Conservation (phyloP, 176 grass and related monocot genomes). For the Rhynchospora breviuscula region DNA sequence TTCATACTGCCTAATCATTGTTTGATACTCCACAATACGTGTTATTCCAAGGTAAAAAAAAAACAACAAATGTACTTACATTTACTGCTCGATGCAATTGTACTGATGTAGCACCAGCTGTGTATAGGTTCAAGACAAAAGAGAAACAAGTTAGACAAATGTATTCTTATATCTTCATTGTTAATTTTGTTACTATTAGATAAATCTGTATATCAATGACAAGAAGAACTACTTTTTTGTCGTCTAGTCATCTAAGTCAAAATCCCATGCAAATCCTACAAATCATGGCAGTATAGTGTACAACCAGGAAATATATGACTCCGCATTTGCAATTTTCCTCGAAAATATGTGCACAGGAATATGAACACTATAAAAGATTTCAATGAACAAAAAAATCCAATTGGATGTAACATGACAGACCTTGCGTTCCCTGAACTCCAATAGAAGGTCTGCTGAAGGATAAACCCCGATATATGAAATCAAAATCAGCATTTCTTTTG, state of each 20-base stretch:
- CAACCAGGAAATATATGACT: neutral
- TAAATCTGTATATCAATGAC: neutral
- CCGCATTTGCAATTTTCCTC: neutral
- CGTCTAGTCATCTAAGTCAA: neutral
- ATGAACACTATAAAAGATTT: neutral
- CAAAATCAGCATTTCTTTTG: slow-evolving; percentile 87
- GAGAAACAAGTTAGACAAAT: slow-evolving; percentile 30
- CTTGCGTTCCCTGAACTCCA: slow-evolving; percentile 65
- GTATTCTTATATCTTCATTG: neutral
- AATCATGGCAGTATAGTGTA: neutral
- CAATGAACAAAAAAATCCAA: neutral
- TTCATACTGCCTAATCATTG: neutral
- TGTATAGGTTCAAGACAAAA: slow-evolving; percentile 12
- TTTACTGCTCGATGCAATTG: slow-evolving; percentile 87
- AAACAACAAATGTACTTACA: slow-evolving; percentile 43
- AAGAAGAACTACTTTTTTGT: neutral
- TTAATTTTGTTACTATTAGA: neutral
- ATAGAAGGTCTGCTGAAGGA: slow-evolving; percentile 80
- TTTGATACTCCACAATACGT: slow-evolving; percentile 13
- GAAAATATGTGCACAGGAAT: neutral
- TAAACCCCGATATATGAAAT: slow-evolving; percentile 85
- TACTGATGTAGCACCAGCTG: slow-evolving; percentile 93
- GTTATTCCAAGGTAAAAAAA: neutral
- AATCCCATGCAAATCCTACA: neutral
- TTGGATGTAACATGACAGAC: slow-evolving; percentile 27